phyloP scores from a whole-genome alignment of 345 rosid genomes.

The Salix arbutifolia region DNA sequence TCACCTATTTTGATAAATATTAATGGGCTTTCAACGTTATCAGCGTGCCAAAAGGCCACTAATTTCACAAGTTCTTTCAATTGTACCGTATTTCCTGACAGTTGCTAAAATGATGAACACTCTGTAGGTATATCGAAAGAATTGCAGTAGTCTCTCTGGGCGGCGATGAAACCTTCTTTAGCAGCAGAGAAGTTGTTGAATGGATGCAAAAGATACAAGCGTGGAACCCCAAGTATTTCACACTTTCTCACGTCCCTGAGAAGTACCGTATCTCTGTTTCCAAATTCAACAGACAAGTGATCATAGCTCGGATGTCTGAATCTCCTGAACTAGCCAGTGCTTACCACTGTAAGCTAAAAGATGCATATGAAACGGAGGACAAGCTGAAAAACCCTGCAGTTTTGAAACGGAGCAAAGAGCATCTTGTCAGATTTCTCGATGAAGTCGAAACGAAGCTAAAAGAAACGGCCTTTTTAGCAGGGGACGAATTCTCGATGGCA shows the following conservation, averaged over 20 bases:
- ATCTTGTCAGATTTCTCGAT: conserved; percentile 55
- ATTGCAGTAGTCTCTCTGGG: conserved; percentile 60
- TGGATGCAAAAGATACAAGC: conserved; percentile 72
- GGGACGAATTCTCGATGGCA: conserved; percentile 82
- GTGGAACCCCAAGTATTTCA: conserved; percentile 72
- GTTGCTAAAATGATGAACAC: conserved; percentile 6
- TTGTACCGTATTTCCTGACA: neutral
- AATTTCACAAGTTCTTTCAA: neutral
- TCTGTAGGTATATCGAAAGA: conserved; percentile 66
- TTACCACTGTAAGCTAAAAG: conserved; percentile 74
- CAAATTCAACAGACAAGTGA: conserved; percentile 67
- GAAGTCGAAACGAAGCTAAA: conserved; percentile 60
- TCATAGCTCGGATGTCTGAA: conserved; percentile 33
- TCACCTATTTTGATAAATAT: neutral
- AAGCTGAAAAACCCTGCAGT: conserved; percentile 52
- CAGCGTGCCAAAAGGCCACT: neutral
- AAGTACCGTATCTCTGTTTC: conserved; percentile 40
- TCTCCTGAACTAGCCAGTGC: conserved; percentile 80
- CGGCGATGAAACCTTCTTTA: conserved; percentile 27
- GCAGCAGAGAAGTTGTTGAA: conserved; percentile 41
- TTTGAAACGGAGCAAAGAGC: conserved; percentile 48
- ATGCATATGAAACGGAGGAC: conserved; percentile 65
- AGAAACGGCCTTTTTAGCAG: conserved; percentile 48
- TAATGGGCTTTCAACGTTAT: neutral
- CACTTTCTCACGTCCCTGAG: conserved; percentile 59